Conservation (phyloP, 768 basidiomycete species). For the Mycena maculata region DNA sequence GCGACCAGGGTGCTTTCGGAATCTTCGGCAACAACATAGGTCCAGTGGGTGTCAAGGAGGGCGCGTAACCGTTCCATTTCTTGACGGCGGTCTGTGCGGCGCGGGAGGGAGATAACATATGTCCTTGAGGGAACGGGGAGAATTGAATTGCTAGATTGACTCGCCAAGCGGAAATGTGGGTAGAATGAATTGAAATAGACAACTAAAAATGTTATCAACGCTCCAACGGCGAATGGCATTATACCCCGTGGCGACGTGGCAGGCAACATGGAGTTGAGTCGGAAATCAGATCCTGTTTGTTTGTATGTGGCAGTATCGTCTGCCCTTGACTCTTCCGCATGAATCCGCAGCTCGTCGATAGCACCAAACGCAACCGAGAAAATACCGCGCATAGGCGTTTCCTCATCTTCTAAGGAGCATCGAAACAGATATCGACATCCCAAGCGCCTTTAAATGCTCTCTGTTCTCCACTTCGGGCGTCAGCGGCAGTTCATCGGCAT, state of each 20-base stretch:
- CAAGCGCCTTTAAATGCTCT: too few species aligned
- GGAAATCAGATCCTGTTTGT: neutral
- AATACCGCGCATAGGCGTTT: too few species aligned
- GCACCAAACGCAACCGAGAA: too few species aligned
- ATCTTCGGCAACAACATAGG: conserved; percentile 59
- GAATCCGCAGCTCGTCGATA: too few species aligned
- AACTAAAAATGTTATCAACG: conserved; percentile 13
- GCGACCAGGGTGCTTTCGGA: conserved; percentile 17
- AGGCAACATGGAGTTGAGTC: neutral
- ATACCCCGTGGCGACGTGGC: neutral
- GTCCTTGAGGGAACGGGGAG: conserved; percentile 57
- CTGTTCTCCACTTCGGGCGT: too few species aligned
- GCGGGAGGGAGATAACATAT: conserved; percentile 71
- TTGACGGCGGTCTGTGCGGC: conserved; percentile 63
- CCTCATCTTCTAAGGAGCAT: too few species aligned
- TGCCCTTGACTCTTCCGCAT: neutral
- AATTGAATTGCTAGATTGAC: conserved; percentile 23
- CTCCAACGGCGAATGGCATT: neutral
- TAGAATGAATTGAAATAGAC: conserved; percentile 12
- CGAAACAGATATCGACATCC: too few species aligned
- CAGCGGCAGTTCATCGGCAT: too few species aligned
- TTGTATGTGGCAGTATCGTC: neutral
- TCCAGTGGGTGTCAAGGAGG: conserved; percentile 62
- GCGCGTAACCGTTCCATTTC: conserved; percentile 68
- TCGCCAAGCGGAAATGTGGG: conserved; percentile 3